Evolutionary conservation across 306 rosid species (phyloP), one percentile per base, ranked within the genome.

Genomic region (Ammopiptanthus mongolicus): DNA sequence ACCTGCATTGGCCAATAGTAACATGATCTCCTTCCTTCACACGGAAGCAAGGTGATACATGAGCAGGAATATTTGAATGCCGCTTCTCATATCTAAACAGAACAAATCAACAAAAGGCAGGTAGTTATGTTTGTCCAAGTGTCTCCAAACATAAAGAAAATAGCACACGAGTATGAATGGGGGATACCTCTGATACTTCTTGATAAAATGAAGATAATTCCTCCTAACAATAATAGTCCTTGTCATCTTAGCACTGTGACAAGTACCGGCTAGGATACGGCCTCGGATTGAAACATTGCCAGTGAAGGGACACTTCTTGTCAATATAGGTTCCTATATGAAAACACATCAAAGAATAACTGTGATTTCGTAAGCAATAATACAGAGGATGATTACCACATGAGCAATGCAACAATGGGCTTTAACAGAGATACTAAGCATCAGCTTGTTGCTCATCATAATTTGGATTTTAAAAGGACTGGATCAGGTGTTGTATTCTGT

Each of bases 251-350:
- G 96, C 89, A 80, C 96, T 86, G 28, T 87, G 96, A 71, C 96
- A 87, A 50, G 93, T 88, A 13, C 96, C 96, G 6, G 91, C 85
- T 39, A 88, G 39, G 70, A 91, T 88, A 73, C 91, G 89, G 3
- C 96, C 93, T 41, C 96, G 60, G 22, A 88, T 78, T 33, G 96
- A 91, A 15, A 91, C 93, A 53, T 80, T 80, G 31, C 96, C 93
- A 23, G 88, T 76, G 74, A 91, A 91, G 34, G 93, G 91, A 60
- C 93, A 91, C 75, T 91, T 88, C 90, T 91, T 91, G 62, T 91
- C 96, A 57, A 91, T 83, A 11, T 81, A 91, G 22, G 96, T 73
- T 18, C 96, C 93, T 87, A 84, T 46, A 23, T 23, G 7, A 0
- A 1, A 4, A 14, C 15, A 13, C 15, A 23, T 10, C 10, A 39